Evolutionary conservation across 192 early-diverging fungal species (phyloP), one percentile per base, ranked within the genome.

Genomic region (Podila clonocystis): DNA sequence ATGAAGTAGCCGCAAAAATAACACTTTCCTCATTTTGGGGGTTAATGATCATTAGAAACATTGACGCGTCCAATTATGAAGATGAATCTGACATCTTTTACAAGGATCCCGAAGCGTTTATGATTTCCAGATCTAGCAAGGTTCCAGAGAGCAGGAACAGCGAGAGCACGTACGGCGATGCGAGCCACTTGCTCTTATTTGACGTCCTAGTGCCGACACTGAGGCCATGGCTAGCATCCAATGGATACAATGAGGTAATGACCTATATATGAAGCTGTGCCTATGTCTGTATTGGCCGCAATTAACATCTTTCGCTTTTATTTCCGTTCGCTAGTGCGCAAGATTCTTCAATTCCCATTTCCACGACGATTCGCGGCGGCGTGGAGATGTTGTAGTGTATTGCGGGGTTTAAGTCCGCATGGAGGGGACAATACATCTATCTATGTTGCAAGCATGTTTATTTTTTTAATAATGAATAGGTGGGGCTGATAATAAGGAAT

Each of bases 291-390:
- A 29, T 52, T 26, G 24, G 38, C 33, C 17, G 5, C 4, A 19
- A 19, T 20, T 30, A n/a, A 65, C 26, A 9, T 33, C 28, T 59
- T 63, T 58, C 17, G 62, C 4, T 11, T 26, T 26, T n/a, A n/a
- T 59, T 26, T 26, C 24, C 8, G 0, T 0, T 12, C 20, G n/a
- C n/a, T 59, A 96, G 88, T 91, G 91, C 59, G 75, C 87, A 29
- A 84, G 95, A 55, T 97, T 99, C 74, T 99, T 99, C 75, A 99
- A 99, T 75, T 91, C 91, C 13, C 95, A 97, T 75, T 95, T 95
- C 62, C 91, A 90, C 79, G 93, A 92, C 50, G 97, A 99, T 77
- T 72, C 83, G 0, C 84, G 95, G 67, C 86, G 95, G 50, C 66
- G 69, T 60, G 96, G 96, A 50, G 95, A 97, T 82, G 92, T 97